A percentile compares a stretch with the other conserved stretches of the same genome.
These are phyloP conservation scores for Phytophthora tubulina DNA, from an alignment of 352 stramenopile species.

Conservation along the genomic window DNA sequence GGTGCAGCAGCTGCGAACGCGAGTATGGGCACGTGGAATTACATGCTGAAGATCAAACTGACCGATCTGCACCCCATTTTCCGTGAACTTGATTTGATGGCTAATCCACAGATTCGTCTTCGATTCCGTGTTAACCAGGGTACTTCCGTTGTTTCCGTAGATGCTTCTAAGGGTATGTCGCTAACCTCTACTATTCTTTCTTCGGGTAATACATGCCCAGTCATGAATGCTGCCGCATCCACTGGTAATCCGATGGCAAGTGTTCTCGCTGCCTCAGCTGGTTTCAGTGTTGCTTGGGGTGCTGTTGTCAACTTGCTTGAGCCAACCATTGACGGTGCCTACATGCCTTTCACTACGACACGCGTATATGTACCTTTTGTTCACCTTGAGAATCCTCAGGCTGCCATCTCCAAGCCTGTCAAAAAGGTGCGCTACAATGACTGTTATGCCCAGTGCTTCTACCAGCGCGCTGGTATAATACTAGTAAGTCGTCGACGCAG, in stretches of 20 bases:
- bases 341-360: constrained; percentile 8
- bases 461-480: background rate
- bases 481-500: background rate
- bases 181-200: background rate
- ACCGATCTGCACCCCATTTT: too few relatives aligned
- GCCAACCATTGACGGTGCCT: constrained; percentile 4
- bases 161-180: background rate
- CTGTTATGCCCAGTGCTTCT: constrained; percentile 1
- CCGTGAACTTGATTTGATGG: too few relatives aligned
- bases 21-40: background rate
- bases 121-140: too few relatives aligned
- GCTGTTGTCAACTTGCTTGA: background rate
- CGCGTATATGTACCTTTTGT: constrained; percentile 18
- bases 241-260: too few relatives aligned
- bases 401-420: constrained; percentile 3
- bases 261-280: background rate
- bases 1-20: background rate
- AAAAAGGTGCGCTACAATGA: constrained; percentile 13
- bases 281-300: constrained; percentile 6
- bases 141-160: background rate
- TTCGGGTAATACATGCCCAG: background rate
- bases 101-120: too few relatives aligned
- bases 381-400: constrained; percentile 4
- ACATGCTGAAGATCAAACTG: too few relatives aligned
- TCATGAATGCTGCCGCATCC: background rate